Percentiles rank a stretch among this genome's conserved stretches.
These are phyloP conservation scores for Glaciozyma martinii DNA, from an alignment of 768 basidiomycete genomes.

Conservation along the genomic window DNA sequence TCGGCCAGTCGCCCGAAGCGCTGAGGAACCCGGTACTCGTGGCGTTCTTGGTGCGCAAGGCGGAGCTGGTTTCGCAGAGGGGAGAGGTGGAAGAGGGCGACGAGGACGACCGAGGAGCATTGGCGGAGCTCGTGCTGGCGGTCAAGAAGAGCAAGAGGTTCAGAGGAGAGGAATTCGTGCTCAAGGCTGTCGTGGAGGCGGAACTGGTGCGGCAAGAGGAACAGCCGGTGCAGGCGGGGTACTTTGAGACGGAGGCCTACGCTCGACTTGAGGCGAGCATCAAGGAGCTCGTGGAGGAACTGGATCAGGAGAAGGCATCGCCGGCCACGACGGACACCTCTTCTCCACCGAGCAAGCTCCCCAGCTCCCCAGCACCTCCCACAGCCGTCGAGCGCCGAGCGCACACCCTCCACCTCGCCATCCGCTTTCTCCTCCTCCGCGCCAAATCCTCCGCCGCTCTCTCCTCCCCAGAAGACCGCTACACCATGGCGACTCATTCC, in stretches of 20 bases:
- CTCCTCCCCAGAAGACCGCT: not conserved
- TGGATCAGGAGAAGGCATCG: not conserved
- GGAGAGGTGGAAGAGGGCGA: not conserved
- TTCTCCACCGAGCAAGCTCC: not conserved
- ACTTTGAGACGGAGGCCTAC: not conserved
- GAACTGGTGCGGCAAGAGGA: not conserved
- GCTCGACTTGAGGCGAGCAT: conserved; percentile 8
- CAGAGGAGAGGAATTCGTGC: not conserved
- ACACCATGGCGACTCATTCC: not conserved
- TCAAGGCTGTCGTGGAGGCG: not conserved
- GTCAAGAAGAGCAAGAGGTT: not conserved
- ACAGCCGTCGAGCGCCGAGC: conserved; percentile 8
- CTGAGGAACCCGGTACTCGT: not conserved
- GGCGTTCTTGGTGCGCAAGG: conserved; percentile 9
- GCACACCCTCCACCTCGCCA: conserved; percentile 20
- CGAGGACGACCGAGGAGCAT: not conserved
- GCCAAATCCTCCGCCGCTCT: not conserved
- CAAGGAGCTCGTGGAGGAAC: not conserved
- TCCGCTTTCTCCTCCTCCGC: conserved; percentile 26
- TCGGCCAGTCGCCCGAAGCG: not conserved
- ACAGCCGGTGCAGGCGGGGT: not conserved
- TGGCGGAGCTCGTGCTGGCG: not conserved
- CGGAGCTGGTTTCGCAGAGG: not conserved
- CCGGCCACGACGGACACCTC: not conserved
- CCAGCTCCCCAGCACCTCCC: not conserved